Evolutionary conservation across 768 basidiomycete genomes (phyloP).

Genomic region (Lactifluus volemus): DNA sequence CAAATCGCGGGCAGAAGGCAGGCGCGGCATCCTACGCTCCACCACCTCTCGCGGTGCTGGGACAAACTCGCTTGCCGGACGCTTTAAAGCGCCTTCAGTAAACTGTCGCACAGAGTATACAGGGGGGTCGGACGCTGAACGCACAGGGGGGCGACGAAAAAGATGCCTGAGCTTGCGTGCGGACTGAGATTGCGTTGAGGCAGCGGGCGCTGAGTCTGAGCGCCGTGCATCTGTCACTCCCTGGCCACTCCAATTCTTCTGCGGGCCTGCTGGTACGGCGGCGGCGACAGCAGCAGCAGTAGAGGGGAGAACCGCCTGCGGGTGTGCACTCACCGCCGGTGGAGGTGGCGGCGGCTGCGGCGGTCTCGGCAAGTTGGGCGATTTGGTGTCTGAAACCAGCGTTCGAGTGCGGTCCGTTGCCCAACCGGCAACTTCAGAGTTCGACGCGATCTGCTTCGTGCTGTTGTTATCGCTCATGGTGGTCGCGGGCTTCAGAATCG

Average conservation of each 20-base stretch:
- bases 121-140: slow-evolving; percentile 11
- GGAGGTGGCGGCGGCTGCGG: too few relatives aligned
- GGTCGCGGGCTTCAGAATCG: background rate
- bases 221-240: background rate
- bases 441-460: background rate
- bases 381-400: background rate
- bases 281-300: too few relatives aligned
- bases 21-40: slow-evolving; percentile 13
- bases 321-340: background rate
- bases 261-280: background rate
- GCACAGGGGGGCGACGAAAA: slow-evolving; percentile 12
- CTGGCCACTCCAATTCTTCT: background rate
- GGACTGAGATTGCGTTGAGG: background rate
- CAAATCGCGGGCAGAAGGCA: slow-evolving; percentile 12
- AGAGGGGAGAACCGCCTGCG: background rate
- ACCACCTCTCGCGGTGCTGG: background rate
- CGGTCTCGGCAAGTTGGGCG: background rate
- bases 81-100: background rate
- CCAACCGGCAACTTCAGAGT: background rate
- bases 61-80: slow-evolving; percentile 9
- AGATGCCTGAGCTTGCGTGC: slow-evolving; percentile 6
- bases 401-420: background rate
- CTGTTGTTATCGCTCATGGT: background rate
- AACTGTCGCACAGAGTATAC: background rate
- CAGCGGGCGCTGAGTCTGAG: background rate